These are phyloP conservation scores for Alternaria alternata DNA, from an alignment of 2,329 filamentous ascomycete genomes.

Conservation along the genomic window DNA sequence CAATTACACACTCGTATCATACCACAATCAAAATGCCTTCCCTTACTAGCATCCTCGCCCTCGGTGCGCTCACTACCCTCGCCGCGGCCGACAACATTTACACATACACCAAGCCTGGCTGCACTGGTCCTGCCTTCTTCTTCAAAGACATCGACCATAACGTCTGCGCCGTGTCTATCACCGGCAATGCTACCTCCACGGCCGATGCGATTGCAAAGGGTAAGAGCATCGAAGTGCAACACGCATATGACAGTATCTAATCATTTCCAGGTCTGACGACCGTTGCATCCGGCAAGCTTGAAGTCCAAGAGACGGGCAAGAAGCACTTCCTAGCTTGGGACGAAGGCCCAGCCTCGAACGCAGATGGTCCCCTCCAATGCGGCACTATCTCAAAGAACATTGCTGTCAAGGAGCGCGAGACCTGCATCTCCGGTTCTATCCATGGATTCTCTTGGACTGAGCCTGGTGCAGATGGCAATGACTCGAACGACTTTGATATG, in stretches of 20 bases:
- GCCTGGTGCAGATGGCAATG: neutral
- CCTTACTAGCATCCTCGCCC: neutral
- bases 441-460: conserved; percentile 5
- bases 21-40: neutral
- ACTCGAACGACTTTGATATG: neutral
- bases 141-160: conserved; percentile 12
- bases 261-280: neutral
- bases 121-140: neutral
- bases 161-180: conserved; percentile 7
- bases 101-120: conserved; percentile 5
- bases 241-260: neutral
- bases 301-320: neutral
- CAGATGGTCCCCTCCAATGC: conserved; percentile 2
- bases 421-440: neutral
- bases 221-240: neutral
- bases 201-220: neutral
- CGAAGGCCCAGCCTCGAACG: neutral
- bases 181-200: neutral
- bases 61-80: neutral
- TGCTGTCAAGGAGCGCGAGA: neutral
- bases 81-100: conserved; percentile 9
- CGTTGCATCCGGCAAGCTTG: neutral
- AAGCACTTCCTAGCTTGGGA: conserved; percentile 5
- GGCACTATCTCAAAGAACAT: neutral
- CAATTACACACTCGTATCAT: neutral